Percentiles rank a stretch among this genome's conserved stretches.
Conservation (phyloP, 331 rosid species). For the Pyracantha coccinea region DNA sequence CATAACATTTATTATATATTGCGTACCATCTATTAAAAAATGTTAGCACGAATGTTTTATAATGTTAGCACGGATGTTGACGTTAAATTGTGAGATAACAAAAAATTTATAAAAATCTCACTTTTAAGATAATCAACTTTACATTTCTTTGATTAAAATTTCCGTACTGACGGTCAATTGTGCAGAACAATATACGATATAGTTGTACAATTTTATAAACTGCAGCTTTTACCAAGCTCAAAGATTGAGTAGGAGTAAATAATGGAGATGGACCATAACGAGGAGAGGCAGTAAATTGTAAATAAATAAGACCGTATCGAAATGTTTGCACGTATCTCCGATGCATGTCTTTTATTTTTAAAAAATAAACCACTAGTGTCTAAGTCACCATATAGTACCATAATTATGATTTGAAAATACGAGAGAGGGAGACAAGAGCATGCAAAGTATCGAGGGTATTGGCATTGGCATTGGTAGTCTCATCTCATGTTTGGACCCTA, state of each 20-base stretch:
- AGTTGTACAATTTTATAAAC: no score
- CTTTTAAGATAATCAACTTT: accelerated
- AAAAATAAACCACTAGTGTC: neutral
- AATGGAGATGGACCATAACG: neutral
- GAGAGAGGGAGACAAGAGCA: slow-evolving; percentile 18
- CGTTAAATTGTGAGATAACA: no score
- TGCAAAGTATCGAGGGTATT: slow-evolving; percentile 29
- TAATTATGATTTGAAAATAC: no score
- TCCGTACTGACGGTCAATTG: neutral
- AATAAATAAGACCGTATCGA: neutral
- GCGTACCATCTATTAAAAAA: no score
- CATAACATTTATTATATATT: no score
- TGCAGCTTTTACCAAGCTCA: neutral
- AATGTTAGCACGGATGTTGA: accelerated
- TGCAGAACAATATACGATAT: no score
- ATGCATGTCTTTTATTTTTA: neutral
- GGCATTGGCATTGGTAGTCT: slow-evolving; percentile 16
- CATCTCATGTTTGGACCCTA: neutral
- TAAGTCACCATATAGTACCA: no score
- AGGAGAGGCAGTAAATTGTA: neutral
- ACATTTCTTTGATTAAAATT: no score
- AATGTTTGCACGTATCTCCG: neutral
- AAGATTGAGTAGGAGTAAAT: neutral
- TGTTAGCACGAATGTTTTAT: no score
- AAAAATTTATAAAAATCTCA: no score